Conservation (phyloP, 2,329 filamentous ascomycete species). For the Penicillium hordei region DNA sequence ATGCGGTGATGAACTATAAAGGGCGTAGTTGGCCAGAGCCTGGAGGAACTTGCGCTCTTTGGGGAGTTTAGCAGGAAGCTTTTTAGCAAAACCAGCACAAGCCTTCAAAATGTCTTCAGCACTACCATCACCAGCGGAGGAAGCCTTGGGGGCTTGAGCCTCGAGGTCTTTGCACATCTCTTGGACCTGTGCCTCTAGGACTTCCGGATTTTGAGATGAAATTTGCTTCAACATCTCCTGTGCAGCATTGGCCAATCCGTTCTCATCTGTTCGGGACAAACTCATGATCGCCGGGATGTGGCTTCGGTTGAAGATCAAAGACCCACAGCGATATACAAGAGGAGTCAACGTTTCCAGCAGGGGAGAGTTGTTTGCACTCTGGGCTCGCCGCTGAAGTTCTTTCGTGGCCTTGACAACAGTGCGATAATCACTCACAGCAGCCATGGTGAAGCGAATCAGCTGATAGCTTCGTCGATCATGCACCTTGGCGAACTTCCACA, state of each 20-base stretch:
- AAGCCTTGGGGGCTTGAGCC: constrained; percentile 71
- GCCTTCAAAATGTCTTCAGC: constrained; percentile 92
- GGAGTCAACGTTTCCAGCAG: constrained; percentile 78
- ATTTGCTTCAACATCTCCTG: constrained; percentile 92
- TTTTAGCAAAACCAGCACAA: constrained; percentile 85
- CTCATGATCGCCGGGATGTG: constrained; percentile 89
- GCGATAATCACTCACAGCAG: constrained; percentile 84
- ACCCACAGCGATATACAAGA: constrained; percentile 77
- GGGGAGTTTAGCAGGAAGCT: constrained; percentile 79
- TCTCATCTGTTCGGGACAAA: constrained; percentile 78
- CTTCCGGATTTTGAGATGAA: constrained; percentile 80
- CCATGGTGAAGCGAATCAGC: constrained; percentile 81
- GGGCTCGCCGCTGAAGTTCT: constrained; percentile 80
- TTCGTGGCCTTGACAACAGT: constrained; percentile 87
- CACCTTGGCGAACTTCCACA: constrained; percentile 86
- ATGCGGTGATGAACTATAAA: constrained; percentile 75
- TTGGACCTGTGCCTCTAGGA: constrained; percentile 89
- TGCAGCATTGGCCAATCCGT: constrained; percentile 72
- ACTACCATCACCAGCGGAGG: constrained; percentile 65
- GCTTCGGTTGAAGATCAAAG: constrained; percentile 89
- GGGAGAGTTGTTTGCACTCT: constrained; percentile 60
- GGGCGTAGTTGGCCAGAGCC: constrained; percentile 77
- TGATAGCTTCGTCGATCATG: constrained; percentile 90
- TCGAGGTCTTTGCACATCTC: constrained; percentile 86
- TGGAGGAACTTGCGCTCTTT: constrained; percentile 77